phyloP scores from a whole-genome alignment of 495 filamentous ascomycete species.

The Neurospora sp. region DNA sequence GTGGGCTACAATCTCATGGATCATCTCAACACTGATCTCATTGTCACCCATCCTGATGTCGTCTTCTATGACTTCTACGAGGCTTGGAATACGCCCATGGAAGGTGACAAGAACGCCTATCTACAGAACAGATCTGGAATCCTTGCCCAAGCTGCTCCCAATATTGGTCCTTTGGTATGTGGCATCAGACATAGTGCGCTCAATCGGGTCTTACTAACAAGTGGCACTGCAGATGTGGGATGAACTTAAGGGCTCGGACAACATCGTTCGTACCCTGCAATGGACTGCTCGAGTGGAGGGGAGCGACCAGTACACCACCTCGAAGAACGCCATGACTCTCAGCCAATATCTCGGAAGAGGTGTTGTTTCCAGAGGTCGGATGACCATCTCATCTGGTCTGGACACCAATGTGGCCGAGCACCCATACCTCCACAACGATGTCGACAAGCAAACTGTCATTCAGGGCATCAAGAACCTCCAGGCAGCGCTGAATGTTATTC shows the following conservation, averaged over 20 bases:
- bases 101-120: slow-evolving; percentile 25
- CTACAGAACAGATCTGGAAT: slow-evolving; percentile 46
- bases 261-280: slow-evolving; percentile 54
- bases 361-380: slow-evolving; percentile 47
- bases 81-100: slow-evolving; percentile 39
- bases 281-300: slow-evolving; percentile 56
- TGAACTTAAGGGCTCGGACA: slow-evolving; percentile 46
- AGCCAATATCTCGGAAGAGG: slow-evolving; percentile 58
- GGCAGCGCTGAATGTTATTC: slow-evolving; percentile 40
- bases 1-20: slow-evolving; percentile 66
- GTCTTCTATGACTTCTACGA: slow-evolving; percentile 57
- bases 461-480: slow-evolving; percentile 51
- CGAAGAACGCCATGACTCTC: slow-evolving; percentile 45
- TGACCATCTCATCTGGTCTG: slow-evolving; percentile 45
- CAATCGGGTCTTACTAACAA: slow-evolving; percentile 6
- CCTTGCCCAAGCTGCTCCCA: slow-evolving; percentile 58
- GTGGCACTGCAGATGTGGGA: slow-evolving; percentile 36
- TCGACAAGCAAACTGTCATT: slow-evolving; percentile 42
- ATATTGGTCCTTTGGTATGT: slow-evolving; percentile 47
- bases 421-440: slow-evolving; percentile 43
- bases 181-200: neutral
- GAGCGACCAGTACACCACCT: slow-evolving; percentile 24
- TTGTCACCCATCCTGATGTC: slow-evolving; percentile 51
- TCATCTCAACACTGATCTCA: slow-evolving; percentile 59
- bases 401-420: slow-evolving; percentile 41